Evolutionary conservation across 441 rosid genomes (phyloP).

Genomic region (Sinapis alba): DNA sequence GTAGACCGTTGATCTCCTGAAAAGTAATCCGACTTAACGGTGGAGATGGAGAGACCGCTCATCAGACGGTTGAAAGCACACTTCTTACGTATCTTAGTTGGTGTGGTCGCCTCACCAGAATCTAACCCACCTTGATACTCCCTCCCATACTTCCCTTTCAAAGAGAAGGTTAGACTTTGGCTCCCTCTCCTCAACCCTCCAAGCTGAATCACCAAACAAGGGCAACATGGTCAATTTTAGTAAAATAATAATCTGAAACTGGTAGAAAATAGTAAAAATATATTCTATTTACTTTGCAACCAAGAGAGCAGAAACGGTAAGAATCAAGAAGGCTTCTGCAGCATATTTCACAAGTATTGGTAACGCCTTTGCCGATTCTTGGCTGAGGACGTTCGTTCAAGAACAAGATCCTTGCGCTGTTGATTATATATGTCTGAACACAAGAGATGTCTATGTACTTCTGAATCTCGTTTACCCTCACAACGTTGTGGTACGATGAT

Average conservation of each 20-base stretch:
- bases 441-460: conserved; percentile 72
- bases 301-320: conserved; percentile 87
- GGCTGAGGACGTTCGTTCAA: conserved; percentile 85
- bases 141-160: conserved; percentile 49
- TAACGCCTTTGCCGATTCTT: conserved; percentile 87
- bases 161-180: conserved; percentile 55
- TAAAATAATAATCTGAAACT: background rate
- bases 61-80: conserved; percentile 57
- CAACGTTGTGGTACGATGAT: conserved; percentile 89
- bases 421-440: conserved; percentile 84
- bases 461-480: conserved; percentile 81
- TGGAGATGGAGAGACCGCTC: conserved; percentile 55
- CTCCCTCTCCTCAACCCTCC: conserved; percentile 69
- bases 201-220: conserved; percentile 44
- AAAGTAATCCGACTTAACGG: conserved; percentile 36
- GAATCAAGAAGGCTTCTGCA: conserved; percentile 84
- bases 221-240: background rate
- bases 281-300: conserved; percentile 66
- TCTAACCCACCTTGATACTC: conserved; percentile 56
- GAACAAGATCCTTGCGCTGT: conserved; percentile 86
- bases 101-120: conserved; percentile 69
- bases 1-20: conserved; percentile 39
- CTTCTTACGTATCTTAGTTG: conserved; percentile 62
- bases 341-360: conserved; percentile 82
- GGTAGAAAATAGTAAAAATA: background rate